Base-by-base conservation (phyloP, 2,329 filamentous ascomycete genomes). In the Fusarium buxicola region DNA sequence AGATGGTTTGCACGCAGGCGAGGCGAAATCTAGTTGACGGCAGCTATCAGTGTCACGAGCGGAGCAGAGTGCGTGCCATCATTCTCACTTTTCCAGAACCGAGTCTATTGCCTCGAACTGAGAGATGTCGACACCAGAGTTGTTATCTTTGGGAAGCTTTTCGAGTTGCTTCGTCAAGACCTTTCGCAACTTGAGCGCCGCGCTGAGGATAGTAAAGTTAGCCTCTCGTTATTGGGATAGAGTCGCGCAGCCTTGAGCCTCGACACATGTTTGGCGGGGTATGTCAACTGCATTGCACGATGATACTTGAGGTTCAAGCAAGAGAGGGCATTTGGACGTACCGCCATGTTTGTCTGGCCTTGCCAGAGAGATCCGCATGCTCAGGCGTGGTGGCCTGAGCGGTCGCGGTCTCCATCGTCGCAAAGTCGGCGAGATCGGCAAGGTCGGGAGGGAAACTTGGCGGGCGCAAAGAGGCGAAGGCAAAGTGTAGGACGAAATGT, bases 1-100 rank as follows among this genome's bases (percentile, higher is more conserved):
- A 91, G 58, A 94, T 88, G 54, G 87, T 85, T 64, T 85, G 83
- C 73, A 94, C 88, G 73, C 89, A 94, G 57, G 86, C 84, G 45
- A 88, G 79, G 66, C 92, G 92, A 75, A 91, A 88, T 67, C 89
- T 91, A 70, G 38, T 45, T 41, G 40, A 39, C 13, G 27, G 35
- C 12, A 51, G 38, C 16, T 28, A 30, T 66, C 56, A 66, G 63
- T 48, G 49, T 60, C 46, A 25, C 27, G 44, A 49, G 43, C 54
- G 35, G 32, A 66, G 31, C 36, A 40, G 18, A 34, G 11, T 13
- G 51, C 31, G 48, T 48, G 48, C 45, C 45, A 58, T 51, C 18
- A 35, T 61, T 65, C 78, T 70, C 68, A 81, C 78, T 77, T 75
- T 47, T 79, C 76, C 70, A 83, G 71, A 52, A 76, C 63, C 28